Evolutionary conservation across 2,329 filamentous ascomycete species (phyloP), one percentile per base, ranked within the genome.

Genomic region (Sodiomyces alkalinus): DNA sequence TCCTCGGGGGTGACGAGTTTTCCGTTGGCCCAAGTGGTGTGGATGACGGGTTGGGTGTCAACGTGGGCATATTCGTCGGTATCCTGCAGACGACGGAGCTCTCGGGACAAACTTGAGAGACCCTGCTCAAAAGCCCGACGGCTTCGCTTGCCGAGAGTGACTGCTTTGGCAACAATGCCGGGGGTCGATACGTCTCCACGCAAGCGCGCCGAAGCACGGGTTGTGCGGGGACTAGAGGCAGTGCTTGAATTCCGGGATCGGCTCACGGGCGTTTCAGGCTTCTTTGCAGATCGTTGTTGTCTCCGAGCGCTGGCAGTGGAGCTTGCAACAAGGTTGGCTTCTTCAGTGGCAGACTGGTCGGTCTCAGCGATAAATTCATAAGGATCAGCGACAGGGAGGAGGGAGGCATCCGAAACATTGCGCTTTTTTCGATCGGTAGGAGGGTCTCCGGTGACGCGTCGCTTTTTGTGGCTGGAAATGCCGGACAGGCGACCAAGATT

Each of bases 11-110:
- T 55, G 22, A 76, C 53, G 32, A 62, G 65, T 44, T 76, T 76
- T 32, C 72, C 72, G 37, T 75, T 76, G 40, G 66, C 68, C 72
- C 72, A 77, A 16, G 72, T 59, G 2, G 67, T 73, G 38, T 67
- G 58, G 6, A 66, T 23, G 4, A 76, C 62, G 5, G 69, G 69
- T 29, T 61, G 54, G 10, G 61, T 62, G 30, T 76, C 72, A 14
- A 74, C 64, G 26, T 64, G 60, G 1, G 63, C 54, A 35, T 62
- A 77, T 40, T 77, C 72, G 33, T 72, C 67, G 34, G 74, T 68
- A 49, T 79, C 64, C 51, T 66, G 60, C 29, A 82, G 47, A 35
- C 66, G 59, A 47, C 56, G 52, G 17, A 76, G 47, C 41, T 79
- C 74, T 33, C 74, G 67, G 19, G 63, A 52, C 39, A 69, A 48